Base-by-base conservation (phyloP, 2,329 filamentous ascomycete species). In the Alternaria postmessia region DNA sequence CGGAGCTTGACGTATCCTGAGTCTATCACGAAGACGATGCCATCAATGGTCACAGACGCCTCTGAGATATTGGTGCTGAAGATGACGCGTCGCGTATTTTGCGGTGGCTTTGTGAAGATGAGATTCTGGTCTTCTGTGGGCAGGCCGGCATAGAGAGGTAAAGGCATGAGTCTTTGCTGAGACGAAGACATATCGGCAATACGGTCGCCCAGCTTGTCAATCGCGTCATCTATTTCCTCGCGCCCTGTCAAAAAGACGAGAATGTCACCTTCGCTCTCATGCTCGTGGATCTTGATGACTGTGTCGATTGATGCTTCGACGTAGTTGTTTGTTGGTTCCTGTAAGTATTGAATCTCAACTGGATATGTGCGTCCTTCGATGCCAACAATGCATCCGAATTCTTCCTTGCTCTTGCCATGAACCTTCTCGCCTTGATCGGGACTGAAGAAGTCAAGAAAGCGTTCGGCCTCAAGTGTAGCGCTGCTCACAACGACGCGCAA, bases 21-120 rank as follows among this genome's bases (percentile, higher is more conserved):
- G 77, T 99, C 95, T 51, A 98, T 82, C 6, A 99, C 94, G 72
- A 92, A 96, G 55, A 93, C 89, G 61, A 98, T 94, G 3, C 93
- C 93, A 54, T 95, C 90, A 57, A 98, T 16, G 91, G 95, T 98
- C 43, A 99, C 91, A 2, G 93, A 97, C 5, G 95, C 94, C 81
- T 99, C 95, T 12, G 95, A 93, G 65, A 98, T 97, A 75, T 98
- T 98, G 59, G 95, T 98, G 4, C 92, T 91, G 66, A 97, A 89
- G 36, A 99, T 91, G 39, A 97, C 91, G 75, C 98, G 98, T 42
- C 95, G 87, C 1, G 89, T 94, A 60, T 94, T 90, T 62, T 92
- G 89, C 0, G 92, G 88, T 2, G 93, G 83, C 54, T 91, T 88
- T 70, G 97, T 93, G 75, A 98, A 98, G 41, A 98, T 91, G 66